Conservation (phyloP, 1,139 yeast genomes). For the Suhomyces coccinellae region DNA sequence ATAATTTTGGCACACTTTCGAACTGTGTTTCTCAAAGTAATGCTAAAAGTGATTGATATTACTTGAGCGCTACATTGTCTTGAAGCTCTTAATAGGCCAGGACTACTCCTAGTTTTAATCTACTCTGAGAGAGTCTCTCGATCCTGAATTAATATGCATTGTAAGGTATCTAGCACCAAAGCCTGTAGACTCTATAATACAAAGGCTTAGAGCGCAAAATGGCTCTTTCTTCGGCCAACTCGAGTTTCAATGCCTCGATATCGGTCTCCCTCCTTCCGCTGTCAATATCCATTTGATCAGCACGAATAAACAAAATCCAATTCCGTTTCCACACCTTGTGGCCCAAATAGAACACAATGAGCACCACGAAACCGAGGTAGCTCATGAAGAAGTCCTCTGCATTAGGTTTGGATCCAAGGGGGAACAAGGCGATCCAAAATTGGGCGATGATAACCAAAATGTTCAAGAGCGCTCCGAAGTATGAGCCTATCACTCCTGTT, state of each 20-base stretch:
- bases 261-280: slow-evolving; percentile 71
- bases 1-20: no score
- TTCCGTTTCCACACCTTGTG: slow-evolving; percentile 45
- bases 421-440: slow-evolving; percentile 47
- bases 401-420: slow-evolving; percentile 36
- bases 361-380: slow-evolving; percentile 41
- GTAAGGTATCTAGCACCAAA: slow-evolving; percentile 50
- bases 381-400: slow-evolving; percentile 38
- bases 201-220: slow-evolving; percentile 51
- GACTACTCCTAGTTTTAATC: no score
- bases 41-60: no score
- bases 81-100: no score
- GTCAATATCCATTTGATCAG: slow-evolving; percentile 61
- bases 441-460: slow-evolving; percentile 55
- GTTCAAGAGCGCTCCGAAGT: slow-evolving; percentile 48
- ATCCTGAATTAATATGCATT: background rate
- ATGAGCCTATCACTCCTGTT: slow-evolving; percentile 56
- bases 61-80: no score
- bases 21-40: no score
- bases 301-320: slow-evolving; percentile 41
- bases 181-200: slow-evolving; percentile 49
- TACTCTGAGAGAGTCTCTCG: no score
- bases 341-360: slow-evolving; percentile 38
- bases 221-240: slow-evolving; percentile 61
- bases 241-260: slow-evolving; percentile 63